Evolutionary conservation across 106 monocot species (phyloP).

Genomic region (Vanilla planifolia): DNA sequence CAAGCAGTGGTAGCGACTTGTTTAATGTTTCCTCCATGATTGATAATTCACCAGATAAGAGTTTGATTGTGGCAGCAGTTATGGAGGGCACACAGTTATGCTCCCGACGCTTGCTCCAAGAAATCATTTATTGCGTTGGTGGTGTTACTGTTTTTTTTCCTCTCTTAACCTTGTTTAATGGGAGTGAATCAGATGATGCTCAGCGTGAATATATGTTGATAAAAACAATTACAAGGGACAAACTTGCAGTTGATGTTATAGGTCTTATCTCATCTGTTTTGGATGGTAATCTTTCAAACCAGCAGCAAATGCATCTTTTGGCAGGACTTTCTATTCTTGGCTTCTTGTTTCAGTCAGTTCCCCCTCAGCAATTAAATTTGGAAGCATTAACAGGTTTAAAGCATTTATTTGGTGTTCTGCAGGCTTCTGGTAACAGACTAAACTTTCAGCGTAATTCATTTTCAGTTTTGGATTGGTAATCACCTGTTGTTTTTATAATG

Average conservation of each 20-base stretch:
- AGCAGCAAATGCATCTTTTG: constrained; percentile 92
- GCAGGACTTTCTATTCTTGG: constrained; percentile 93
- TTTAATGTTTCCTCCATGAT: constrained; percentile 63
- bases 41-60: constrained; percentile 53
- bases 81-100: constrained; percentile 85
- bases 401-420: constrained; percentile 64
- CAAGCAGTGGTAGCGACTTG: constrained; percentile 62
- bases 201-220: constrained; percentile 24
- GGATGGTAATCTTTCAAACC: constrained; percentile 88
- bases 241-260: constrained; percentile 69
- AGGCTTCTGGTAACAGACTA: constrained; percentile 48
- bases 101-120: constrained; percentile 79
- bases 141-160: constrained; percentile 96
- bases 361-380: constrained; percentile 69
- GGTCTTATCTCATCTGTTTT: constrained; percentile 84
- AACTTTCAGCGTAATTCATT: background rate
- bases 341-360: constrained; percentile 80
- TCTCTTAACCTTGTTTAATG: constrained; percentile 65
- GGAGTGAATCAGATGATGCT: constrained; percentile 21
- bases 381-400: constrained; percentile 77
- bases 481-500: constrained; percentile 10
- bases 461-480: background rate
- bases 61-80: constrained; percentile 48
- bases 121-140: constrained; percentile 99
- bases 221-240: constrained; percentile 32